phyloP scores from a whole-genome alignment of 2,329 filamentous ascomycete genomes.

The Bipolaris oryzae region DNA sequence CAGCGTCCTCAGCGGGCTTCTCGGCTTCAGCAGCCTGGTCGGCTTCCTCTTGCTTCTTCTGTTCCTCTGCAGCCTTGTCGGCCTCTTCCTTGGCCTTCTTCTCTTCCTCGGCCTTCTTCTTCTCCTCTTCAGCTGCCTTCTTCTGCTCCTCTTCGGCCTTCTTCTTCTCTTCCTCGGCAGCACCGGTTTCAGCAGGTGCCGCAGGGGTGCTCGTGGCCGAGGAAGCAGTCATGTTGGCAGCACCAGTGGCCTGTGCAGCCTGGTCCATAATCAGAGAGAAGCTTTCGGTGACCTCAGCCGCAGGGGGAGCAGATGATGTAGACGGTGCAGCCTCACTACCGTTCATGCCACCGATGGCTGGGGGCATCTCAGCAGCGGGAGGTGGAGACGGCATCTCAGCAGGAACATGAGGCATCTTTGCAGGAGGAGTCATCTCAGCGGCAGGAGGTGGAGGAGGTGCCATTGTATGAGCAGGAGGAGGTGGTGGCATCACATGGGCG shows the following conservation, averaged over 20 bases:
- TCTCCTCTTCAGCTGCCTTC: background rate
- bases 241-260: constrained; percentile 1
- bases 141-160: constrained; percentile 5
- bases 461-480: background rate
- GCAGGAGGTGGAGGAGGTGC: background rate
- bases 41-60: constrained; percentile 1
- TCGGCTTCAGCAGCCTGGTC: constrained; percentile 1
- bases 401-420: background rate
- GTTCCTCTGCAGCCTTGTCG: constrained; percentile 1
- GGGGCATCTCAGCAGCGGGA: background rate
- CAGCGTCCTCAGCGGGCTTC: background rate
- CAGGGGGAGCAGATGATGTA: background rate
- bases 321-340: constrained; percentile 7
- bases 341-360: background rate
- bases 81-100: constrained; percentile 7
- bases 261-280: constrained; percentile 15
- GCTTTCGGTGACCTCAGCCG: constrained; percentile 14
- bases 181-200: background rate
- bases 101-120: constrained; percentile 7
- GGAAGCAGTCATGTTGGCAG: background rate
- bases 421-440: constrained; percentile 1
- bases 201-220: background rate
- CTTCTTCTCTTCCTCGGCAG: constrained; percentile 4
- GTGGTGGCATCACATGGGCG: background rate
- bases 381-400: no score